Base-by-base conservation (phyloP, 169 alveolate genomes). In the Plasmodium gaboni region DNA sequence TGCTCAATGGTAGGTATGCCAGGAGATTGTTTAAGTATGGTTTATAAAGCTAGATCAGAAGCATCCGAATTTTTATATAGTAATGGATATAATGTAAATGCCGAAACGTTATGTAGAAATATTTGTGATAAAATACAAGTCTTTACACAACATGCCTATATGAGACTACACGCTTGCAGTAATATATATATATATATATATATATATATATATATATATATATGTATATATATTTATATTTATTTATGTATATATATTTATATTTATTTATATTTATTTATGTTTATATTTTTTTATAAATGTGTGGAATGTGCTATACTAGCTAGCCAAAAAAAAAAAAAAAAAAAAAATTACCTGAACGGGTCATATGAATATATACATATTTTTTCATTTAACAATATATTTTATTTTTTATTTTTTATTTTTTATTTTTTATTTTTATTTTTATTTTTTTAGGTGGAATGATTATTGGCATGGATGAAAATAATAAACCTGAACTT, bases 101-200 rank as follows among this genome's bases (percentile, higher is more conserved):
- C 97, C 24, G 97, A 96, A 76, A 96, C 94, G 48, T 90, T 98
- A 59, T 97, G 99, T 53, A 96, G 97, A 89, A 97, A 96, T 90
- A 83, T 97, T 53, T 98, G 99, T 32, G 98, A 97, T 87, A 92
- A 96, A 67, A 96, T 95, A 76, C 99, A 98, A 92, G 93, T 98
- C 22, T 98, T 94, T 93, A 98, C 99, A 38, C 99, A 98, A 92
- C 97, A 96, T 89, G 99, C 99, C 63, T 97, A 96, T 88, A 96
- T 97, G 99, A 94, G 99, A 50, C 95, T 97, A 46, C 97, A 95
- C 74, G 98, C 98, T 76, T 95, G 97, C 93, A 94, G 97, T 96
- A 96, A 74, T 98, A 83, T 24, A 9, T 65, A 13, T 22, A 12
- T 24, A 32, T 44, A 44, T 17, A 4, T 24, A 59, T 59, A 19